phyloP scores from a whole-genome alignment of 352 stramenopile genomes.

The Globisporangium middletonii region DNA sequence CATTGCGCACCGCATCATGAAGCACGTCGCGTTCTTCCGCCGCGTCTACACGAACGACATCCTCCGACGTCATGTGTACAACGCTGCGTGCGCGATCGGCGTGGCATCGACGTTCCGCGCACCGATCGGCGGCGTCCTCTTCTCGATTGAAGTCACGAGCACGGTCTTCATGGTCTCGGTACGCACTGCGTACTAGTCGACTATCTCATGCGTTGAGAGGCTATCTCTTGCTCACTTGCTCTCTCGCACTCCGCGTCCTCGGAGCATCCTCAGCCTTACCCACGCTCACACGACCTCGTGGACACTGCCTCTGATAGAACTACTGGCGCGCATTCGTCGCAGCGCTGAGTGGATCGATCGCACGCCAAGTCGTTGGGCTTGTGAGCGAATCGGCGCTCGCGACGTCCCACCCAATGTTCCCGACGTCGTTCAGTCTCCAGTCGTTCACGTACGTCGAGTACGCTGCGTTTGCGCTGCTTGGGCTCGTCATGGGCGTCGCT shows the following conservation, averaged over 20 bases:
- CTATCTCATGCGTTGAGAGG: not conserved
- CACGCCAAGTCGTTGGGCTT: constrained; percentile 33
- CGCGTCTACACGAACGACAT: constrained; percentile 60
- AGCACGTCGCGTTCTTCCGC: constrained; percentile 57
- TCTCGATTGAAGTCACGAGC: constrained; percentile 87
- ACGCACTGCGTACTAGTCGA: constrained; percentile 3
- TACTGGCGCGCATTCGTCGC: constrained; percentile 67
- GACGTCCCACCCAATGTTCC: constrained; percentile 42
- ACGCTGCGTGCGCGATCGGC: constrained; percentile 84
- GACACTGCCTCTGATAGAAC: constrained; percentile 19
- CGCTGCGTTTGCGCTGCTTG: constrained; percentile 38
- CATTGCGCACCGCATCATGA: constrained; percentile 82
- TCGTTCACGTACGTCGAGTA: constrained; percentile 50
- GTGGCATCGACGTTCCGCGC: constrained; percentile 87
- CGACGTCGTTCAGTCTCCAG: constrained; percentile 30
- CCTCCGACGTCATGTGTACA: constrained; percentile 77
- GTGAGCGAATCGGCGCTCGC: constrained; percentile 32
- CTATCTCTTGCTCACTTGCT: too few relatives aligned
- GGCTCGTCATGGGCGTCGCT: constrained; percentile 37
- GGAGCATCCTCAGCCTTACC: too few relatives aligned
- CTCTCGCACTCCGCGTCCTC: too few relatives aligned
- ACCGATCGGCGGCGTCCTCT: constrained; percentile 87
- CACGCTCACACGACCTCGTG: not conserved
- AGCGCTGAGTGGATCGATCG: constrained; percentile 46
- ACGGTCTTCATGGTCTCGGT: constrained; percentile 67